Evolutionary conservation across 2,329 filamentous ascomycete species (phyloP), one percentile per base, ranked within the genome.

Genomic region (Sporothrix humicola): DNA sequence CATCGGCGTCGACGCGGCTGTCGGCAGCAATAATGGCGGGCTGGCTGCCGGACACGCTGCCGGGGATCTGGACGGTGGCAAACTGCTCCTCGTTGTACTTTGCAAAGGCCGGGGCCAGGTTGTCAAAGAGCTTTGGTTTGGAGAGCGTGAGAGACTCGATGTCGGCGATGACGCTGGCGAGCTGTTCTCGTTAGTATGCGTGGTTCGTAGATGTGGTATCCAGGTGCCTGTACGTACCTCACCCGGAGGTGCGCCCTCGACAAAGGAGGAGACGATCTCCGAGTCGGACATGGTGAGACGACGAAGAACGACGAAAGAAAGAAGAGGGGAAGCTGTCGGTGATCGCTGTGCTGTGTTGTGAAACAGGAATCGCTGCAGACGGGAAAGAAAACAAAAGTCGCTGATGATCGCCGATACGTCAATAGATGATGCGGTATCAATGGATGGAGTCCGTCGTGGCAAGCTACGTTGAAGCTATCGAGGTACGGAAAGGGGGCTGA

Each of bases 31-130:
- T 88, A 77, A 98, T 88, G 76, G 97, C 94, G 83, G 92, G 84
- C 81, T 94, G 90, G 82, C 90, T 95, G 70, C 92, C 90, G 37
- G 94, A 94, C 1, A 31, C 56, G 80, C 92, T 90, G 44, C 94
- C 94, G 0, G 95, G 95, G 73, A 99, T 89, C 87, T 97, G 97
- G 75, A 93, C 91, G 17, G 94, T 94, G 68, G 90, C 85, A 82
- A 98, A 92, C 83, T 99, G 96, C 82, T 95, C 92, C 83, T 99
- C 95, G 79, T 98, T 98, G 88, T 99, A 98, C 83, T 92, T 94
- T 83, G 95, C 87, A 81, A 97, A 97, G 0, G 96, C 94, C 0
- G 94, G 93, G 7, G 87, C 88, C 71, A 98, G 91, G 76, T 92
- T 90, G 74, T 89, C 84, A 72, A 95, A 84, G 75, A 96, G 85